A percentile compares a stretch with the other conserved stretches of the same genome.
Evolutionary conservation across 2,329 filamentous ascomycete genomes (phyloP).

Genomic region (Colletotrichum magnum): DNA sequence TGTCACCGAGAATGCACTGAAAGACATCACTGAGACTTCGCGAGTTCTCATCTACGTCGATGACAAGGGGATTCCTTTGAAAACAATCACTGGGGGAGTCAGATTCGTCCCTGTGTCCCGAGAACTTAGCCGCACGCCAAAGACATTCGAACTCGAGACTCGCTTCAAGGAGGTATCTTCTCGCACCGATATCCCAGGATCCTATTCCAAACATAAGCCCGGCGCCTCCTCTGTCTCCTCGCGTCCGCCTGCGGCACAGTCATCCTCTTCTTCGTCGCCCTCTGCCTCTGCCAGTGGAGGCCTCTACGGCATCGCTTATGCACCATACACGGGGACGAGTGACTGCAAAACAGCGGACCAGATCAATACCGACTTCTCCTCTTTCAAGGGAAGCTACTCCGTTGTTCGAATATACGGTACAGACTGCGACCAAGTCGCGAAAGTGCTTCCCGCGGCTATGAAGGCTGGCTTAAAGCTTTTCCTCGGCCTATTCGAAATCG

Average conservation of each 20-base stretch:
- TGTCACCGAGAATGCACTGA: constrained; percentile 54
- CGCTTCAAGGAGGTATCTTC: constrained; percentile 17
- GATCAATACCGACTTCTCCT: constrained; percentile 75
- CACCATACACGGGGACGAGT: constrained; percentile 64
- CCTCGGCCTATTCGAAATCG: constrained; percentile 79
- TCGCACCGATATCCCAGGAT: not conserved
- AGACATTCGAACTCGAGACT: constrained; percentile 8
- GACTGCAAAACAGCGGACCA: constrained; percentile 77
- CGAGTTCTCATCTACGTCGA: constrained; percentile 74
- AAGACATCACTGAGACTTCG: constrained; percentile 57
- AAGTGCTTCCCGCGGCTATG: constrained; percentile 74
- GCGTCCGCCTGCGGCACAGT: not conserved
- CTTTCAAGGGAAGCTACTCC: constrained; percentile 67
- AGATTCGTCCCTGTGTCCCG: constrained; percentile 45
- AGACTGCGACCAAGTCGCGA: constrained; percentile 81
- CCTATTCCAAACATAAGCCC: not conserved
- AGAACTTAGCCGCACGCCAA: not conserved
- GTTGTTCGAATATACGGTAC: constrained; percentile 84
- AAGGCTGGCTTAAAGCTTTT: constrained; percentile 79
- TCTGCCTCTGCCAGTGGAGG: constrained; percentile 7
- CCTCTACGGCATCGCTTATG: constrained; percentile 61
- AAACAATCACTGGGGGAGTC: constrained; percentile 57
- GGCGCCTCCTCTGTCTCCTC: not conserved
- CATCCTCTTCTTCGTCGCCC: constrained; percentile 4
- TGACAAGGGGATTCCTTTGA: constrained; percentile 65